Evolutionary conservation across 495 filamentous ascomycete species (phyloP).

Genomic region (Podospora pseudocomata): DNA sequence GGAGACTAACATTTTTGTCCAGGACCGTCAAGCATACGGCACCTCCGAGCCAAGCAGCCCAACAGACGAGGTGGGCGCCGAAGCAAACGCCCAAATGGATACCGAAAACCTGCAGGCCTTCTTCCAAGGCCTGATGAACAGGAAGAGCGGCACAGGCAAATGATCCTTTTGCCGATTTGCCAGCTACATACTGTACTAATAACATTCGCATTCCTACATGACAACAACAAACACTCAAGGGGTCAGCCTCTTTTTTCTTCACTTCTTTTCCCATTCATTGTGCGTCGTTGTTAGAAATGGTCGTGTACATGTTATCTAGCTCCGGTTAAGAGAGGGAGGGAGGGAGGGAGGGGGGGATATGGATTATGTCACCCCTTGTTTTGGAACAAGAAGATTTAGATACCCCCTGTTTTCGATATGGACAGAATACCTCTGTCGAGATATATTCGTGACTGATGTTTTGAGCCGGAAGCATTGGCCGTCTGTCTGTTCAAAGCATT

Average conservation of each 20-base stretch:
- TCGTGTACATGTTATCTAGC: neutral
- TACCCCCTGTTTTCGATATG: neutral
- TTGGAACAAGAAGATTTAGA: neutral
- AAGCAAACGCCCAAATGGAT: slow-evolving; percentile 39
- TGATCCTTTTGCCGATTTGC: neutral
- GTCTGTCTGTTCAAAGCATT: no score
- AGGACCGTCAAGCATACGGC: slow-evolving; percentile 48
- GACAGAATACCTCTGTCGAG: neutral
- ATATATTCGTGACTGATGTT: neutral
- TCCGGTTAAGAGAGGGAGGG: neutral
- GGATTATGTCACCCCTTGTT: neutral
- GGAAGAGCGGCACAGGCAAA: slow-evolving; percentile 20
- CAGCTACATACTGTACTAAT: neutral
- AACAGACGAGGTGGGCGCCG: slow-evolving; percentile 29
- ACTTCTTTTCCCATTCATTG: neutral
- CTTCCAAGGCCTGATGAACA: slow-evolving; percentile 48
- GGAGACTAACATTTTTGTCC: slow-evolving; percentile 12
- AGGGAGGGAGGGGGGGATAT: neutral
- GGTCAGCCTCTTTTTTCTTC: neutral
- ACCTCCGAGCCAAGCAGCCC: slow-evolving; percentile 34
- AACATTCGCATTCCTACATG: neutral
- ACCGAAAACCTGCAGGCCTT: slow-evolving; percentile 49
- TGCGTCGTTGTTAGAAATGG: neutral
- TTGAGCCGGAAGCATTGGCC: no score
- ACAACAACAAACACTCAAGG: neutral